Base-by-base conservation (phyloP, 1,284 basidiomycete species). In the Pseudozyma thailandica region DNA sequence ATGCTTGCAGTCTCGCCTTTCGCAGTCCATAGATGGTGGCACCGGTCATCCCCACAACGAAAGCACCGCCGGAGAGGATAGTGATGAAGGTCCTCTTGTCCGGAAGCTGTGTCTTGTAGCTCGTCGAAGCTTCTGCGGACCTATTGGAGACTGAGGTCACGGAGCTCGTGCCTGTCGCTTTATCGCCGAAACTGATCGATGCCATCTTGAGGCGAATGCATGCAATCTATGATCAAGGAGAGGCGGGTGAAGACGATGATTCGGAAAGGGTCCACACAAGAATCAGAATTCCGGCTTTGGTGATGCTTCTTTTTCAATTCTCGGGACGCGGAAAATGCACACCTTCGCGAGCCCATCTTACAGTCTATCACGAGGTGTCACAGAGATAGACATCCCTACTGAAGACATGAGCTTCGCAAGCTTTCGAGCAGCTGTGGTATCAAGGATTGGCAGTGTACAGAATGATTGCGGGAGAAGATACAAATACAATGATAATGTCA, bases 31-130 rank as follows among this genome's bases (percentile, higher is more conserved):
- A 72, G 52, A 68, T 68, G 20, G 70, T 63, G 8, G 70, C 62
- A 12, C 63, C 59, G 3, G 63, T 68, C 20, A 72, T 46, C 16
- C 70, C 70, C 23, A 68, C 51, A 26, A 72, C 39, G 42, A 72
- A 72, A 21, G 70, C 70, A 35, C 50, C 46, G 27, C 70, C 70
- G 1, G 63, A 57, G 10, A 72, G 63, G 4, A 63, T 72, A 20
- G 70, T 63, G 18, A 72, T 72, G 37, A 72, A 72, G 20, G 63
- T 66, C 63, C 59, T 66, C 33, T 62, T 66, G 50, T 72, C 70
- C 4, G 70, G 70, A 25, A 72, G 56, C 16, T 51, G 41, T 8
- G 23, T 25, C 7, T 49, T 59, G 56, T 60, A 66, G 56, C 63
- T 66, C 21, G 56, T 66, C 10, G 56, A 58, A 10, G 59, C 56